phyloP scores from a whole-genome alignment of 2,329 filamentous ascomycete species.

The Sarocladium oryzae region DNA sequence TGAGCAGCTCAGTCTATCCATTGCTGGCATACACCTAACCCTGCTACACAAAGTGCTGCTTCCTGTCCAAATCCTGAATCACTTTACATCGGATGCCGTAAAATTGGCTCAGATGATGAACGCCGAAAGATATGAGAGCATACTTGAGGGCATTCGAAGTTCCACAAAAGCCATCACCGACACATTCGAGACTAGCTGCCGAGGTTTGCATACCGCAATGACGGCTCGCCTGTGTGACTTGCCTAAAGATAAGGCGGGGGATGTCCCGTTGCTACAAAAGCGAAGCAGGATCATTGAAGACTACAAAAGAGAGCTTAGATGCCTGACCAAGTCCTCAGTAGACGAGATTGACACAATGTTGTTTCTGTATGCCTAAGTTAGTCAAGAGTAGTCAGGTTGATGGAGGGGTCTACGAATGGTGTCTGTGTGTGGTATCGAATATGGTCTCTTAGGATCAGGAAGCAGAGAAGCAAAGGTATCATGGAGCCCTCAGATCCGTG shows the following conservation, averaged over 20 bases:
- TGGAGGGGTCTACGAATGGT: too few relatives aligned
- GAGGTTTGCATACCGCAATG: not conserved
- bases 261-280: not conserved
- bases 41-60: not conserved
- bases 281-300: not conserved
- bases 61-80: not conserved
- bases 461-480: too few relatives aligned
- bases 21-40: not conserved
- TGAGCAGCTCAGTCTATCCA: not conserved
- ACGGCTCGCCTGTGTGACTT: not conserved
- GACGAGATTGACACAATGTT: too few relatives aligned
- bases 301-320: not conserved
- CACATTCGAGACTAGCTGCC: not conserved
- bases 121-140: not conserved
- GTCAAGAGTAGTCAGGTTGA: too few relatives aligned
- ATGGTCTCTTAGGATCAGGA: too few relatives aligned
- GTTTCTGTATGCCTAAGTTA: too few relatives aligned
- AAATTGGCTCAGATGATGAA: not conserved
- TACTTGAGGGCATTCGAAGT: not conserved
- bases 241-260: not conserved
- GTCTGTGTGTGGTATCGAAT: too few relatives aligned
- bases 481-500: too few relatives aligned
- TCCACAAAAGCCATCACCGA: not conserved
- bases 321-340: too few relatives aligned
- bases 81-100: not conserved